Evolutionary conservation across 352 stramenopile species (phyloP).

Genomic region (Globisporangium polare): DNA sequence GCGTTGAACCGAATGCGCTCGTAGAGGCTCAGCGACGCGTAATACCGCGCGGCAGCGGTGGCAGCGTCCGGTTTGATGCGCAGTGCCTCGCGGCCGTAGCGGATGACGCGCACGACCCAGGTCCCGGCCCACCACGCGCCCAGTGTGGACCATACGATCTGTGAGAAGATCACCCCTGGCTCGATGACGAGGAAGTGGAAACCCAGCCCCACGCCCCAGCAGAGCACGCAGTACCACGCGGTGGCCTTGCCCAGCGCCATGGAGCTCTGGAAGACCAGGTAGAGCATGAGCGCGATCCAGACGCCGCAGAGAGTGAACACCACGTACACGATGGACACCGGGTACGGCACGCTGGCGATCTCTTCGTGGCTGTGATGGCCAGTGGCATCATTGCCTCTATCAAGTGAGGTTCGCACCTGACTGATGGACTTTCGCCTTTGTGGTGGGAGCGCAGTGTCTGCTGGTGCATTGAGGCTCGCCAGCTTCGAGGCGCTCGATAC

Average conservation of each 20-base stretch:
- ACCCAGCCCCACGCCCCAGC: conserved; percentile 37
- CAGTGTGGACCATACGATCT: conserved; percentile 48
- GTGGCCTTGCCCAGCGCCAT: conserved; percentile 42
- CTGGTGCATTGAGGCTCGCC: neutral
- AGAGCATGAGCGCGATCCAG: conserved; percentile 42
- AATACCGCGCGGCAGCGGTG: conserved; percentile 23
- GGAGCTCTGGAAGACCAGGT: conserved; percentile 36
- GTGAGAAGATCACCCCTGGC: conserved; percentile 41
- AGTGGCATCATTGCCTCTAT: neutral
- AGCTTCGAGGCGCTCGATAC: conserved; percentile 13
- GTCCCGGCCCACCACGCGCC: conserved; percentile 54
- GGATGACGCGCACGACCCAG: conserved; percentile 34
- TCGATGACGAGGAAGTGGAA: conserved; percentile 55
- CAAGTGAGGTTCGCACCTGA: neutral
- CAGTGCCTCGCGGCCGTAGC: conserved; percentile 38
- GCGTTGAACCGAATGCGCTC: conserved; percentile 66
- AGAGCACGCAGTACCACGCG: conserved; percentile 48
- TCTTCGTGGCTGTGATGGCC: conserved; percentile 3
- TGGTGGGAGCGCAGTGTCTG: neutral
- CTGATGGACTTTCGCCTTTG: conserved; percentile 11
- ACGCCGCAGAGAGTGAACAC: conserved; percentile 37
- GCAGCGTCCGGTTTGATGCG: conserved; percentile 40
- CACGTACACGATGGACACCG: conserved; percentile 57
- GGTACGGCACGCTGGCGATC: conserved; percentile 48
- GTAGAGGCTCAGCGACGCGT: conserved; percentile 60